Conservation (phyloP, 495 filamentous ascomycete genomes). For the Ascobolus immersus region DNA sequence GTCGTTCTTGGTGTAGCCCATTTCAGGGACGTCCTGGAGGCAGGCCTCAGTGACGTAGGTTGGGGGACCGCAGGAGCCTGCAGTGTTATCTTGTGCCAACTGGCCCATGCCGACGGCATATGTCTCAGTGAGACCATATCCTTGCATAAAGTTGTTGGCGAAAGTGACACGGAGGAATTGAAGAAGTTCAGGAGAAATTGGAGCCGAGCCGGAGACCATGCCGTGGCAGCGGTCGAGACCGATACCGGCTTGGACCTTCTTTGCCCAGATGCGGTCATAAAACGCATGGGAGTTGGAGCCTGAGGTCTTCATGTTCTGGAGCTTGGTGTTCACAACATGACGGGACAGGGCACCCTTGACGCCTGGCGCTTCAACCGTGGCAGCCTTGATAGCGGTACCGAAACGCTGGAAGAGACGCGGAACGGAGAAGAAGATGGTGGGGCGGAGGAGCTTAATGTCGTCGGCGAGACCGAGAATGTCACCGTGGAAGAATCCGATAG, state of each 20-base stretch:
- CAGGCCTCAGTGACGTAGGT: constrained; percentile 45
- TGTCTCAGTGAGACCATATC: constrained; percentile 89
- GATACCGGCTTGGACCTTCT: constrained; percentile 56
- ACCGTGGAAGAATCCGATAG: constrained; percentile 87
- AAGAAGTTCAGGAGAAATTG: constrained; percentile 66
- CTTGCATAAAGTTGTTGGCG: constrained; percentile 57
- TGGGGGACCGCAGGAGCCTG: constrained; percentile 61
- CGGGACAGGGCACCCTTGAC: constrained; percentile 61
- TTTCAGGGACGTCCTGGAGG: constrained; percentile 70
- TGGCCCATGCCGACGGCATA: constrained; percentile 58
- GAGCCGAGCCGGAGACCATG: constrained; percentile 77
- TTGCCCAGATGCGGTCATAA: constrained; percentile 84
- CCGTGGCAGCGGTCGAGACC: constrained; percentile 46
- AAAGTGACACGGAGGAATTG: constrained; percentile 68
- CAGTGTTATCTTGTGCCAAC: constrained; percentile 36
- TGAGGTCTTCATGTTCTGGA: constrained; percentile 46
- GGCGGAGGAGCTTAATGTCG: constrained; percentile 65
- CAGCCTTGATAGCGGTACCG: constrained; percentile 47
- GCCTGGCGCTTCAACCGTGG: constrained; percentile 53
- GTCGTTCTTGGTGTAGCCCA: constrained; percentile 79
- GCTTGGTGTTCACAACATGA: constrained; percentile 53
- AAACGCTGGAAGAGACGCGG: constrained; percentile 87
- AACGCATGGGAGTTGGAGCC: constrained; percentile 60
- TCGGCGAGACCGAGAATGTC: constrained; percentile 70
- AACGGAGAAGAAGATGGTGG: constrained; percentile 66